Percentiles rank a stretch among this genome's conserved stretches.
Evolutionary conservation across 1,139 yeast species (phyloP).

Genomic region (Taphrina betulina): DNA sequence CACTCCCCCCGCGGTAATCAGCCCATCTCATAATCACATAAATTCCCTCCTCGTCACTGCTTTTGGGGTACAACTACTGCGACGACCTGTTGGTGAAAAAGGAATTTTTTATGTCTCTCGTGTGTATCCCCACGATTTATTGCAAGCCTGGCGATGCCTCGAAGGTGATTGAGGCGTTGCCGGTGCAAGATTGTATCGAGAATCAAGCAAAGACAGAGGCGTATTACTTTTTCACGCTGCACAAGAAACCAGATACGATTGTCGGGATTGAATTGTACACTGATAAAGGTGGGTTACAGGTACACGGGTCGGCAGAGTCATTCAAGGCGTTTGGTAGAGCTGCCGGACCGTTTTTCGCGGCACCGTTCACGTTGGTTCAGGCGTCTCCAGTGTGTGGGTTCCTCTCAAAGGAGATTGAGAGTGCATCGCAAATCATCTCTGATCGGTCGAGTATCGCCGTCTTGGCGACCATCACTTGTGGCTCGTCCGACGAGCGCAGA

Average conservation of each 20-base stretch:
- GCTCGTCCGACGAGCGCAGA: constrained; percentile 14
- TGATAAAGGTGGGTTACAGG: constrained; percentile 20
- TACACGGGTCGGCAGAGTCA: constrained; percentile 11
- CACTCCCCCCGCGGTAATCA: too few relatives aligned
- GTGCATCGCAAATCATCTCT: constrained; percentile 8
- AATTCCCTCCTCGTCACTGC: too few relatives aligned
- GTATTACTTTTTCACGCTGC: constrained; percentile 18
- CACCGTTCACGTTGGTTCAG: constrained; percentile 8
- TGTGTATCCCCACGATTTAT: constrained; percentile 11
- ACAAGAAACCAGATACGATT: constrained; percentile 15
- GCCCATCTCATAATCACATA: too few relatives aligned
- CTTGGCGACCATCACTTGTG: constrained; percentile 1
- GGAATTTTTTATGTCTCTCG: constrained; percentile 27
- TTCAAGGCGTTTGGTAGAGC: constrained; percentile 19
- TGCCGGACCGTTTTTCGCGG: constrained; percentile 17
- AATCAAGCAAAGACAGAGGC: constrained; percentile 27
- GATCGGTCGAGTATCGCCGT: constrained; percentile 17
- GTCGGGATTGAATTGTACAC: constrained; percentile 22
- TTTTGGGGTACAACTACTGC: too few relatives aligned
- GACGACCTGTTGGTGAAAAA: too few relatives aligned
- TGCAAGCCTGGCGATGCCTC: constrained; percentile 7
- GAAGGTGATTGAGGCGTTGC: background rate
- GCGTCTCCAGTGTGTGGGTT: constrained; percentile 26
- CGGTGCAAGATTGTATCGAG: constrained; percentile 5
- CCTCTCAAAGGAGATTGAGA: constrained; percentile 14